Evolutionary conservation across 305 asterid genomes (phyloP).

Genomic region (Fraxinus angustifolia): DNA sequence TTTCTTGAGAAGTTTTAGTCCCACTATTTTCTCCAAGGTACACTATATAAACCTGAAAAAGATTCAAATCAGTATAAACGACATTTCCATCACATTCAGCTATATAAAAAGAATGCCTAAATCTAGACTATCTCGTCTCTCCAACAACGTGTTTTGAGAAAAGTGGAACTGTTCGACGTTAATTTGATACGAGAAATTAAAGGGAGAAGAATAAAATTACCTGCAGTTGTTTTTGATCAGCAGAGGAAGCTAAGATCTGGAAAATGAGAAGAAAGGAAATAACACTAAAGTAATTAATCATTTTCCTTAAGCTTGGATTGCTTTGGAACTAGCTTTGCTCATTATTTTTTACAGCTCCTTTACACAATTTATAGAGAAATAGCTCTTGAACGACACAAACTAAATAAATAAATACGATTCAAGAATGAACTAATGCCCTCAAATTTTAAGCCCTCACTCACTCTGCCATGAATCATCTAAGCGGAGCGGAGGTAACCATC

Average conservation of each 20-base stretch:
- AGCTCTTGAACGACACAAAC: background rate
- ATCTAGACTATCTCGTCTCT: too few relatives aligned
- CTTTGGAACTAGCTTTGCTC: background rate
- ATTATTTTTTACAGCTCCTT: background rate
- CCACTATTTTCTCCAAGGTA: constrained; percentile 38
- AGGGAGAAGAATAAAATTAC: too few relatives aligned
- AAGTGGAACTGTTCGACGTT: too few relatives aligned
- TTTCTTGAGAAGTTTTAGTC: constrained; percentile 22
- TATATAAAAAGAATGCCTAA: too few relatives aligned
- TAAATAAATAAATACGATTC: too few relatives aligned
- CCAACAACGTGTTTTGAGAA: too few relatives aligned
- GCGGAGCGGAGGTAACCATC: too few relatives aligned
- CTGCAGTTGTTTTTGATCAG: background rate
- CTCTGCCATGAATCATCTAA: too few relatives aligned
- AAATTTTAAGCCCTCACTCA: too few relatives aligned
- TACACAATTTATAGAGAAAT: constrained; percentile 6
- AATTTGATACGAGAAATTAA: too few relatives aligned
- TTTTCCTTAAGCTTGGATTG: background rate
- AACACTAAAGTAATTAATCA: constrained; percentile 4
- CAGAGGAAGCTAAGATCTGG: background rate
- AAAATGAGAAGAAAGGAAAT: background rate
- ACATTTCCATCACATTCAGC: too few relatives aligned
- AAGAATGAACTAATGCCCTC: too few relatives aligned
- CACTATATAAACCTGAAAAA: constrained; percentile 31
- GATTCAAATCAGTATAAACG: background rate